phyloP scores from a whole-genome alignment of 257 asterid species.

The Solanum microdontum region DNA sequence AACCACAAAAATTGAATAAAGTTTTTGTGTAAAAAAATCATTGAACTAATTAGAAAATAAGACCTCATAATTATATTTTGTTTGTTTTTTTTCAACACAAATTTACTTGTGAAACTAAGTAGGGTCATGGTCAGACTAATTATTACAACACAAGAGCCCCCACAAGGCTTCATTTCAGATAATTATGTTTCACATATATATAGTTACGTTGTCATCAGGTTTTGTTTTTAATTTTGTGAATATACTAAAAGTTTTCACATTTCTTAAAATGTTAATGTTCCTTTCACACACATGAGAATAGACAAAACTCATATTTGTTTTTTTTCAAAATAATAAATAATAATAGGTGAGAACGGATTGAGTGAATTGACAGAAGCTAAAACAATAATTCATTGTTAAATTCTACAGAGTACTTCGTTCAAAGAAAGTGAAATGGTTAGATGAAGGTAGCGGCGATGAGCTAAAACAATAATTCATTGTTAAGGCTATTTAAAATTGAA shows the following conservation, averaged over 20 bases:
- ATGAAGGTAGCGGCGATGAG: not conserved
- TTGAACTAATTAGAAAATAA: not conserved
- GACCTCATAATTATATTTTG: not conserved
- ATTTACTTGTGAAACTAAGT: not conserved
- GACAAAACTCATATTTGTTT: not conserved
- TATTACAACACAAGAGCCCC: not conserved
- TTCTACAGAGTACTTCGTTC: not conserved
- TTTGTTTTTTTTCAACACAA: not conserved
- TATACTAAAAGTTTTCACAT: not conserved
- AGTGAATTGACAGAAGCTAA: not conserved
- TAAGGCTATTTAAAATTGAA: too few relatives aligned
- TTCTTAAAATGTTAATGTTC: not conserved
- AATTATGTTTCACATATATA: not conserved
- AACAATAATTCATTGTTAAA: not conserved
- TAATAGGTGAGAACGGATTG: not conserved
- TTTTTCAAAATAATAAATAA: not conserved
- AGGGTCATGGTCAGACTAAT: not conserved
- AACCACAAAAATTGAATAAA: not conserved
- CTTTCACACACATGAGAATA: not conserved
- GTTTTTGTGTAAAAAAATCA: too few relatives aligned
- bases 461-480: too few relatives aligned
- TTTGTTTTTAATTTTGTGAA: not conserved
- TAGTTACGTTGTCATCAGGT: not conserved
- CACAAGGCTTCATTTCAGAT: not conserved
- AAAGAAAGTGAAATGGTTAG: not conserved